Evolutionary conservation across 2,329 filamentous ascomycete species (phyloP).

Genomic region (Gnomoniopsis sp.): DNA sequence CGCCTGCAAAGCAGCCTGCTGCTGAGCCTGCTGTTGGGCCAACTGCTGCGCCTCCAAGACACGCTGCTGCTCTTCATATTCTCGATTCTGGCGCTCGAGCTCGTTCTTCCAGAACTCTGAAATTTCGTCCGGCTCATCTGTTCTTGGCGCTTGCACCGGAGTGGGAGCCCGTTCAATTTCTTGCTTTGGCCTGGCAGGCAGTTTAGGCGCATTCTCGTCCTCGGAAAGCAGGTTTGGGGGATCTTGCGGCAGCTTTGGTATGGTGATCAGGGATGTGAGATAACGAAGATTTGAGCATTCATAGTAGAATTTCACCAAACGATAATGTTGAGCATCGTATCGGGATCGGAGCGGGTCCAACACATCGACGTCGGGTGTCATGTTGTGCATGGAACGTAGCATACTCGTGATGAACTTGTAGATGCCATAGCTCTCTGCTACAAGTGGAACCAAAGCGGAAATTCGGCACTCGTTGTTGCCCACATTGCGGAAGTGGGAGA

Average conservation of each 20-base stretch:
- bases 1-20: constrained; percentile 77
- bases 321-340: constrained; percentile 95
- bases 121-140: constrained; percentile 88
- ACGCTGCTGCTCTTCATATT: constrained; percentile 92
- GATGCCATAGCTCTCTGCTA: constrained; percentile 97
- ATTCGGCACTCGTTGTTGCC: constrained; percentile 97
- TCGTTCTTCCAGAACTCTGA: constrained; percentile 98
- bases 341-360: constrained; percentile 81
- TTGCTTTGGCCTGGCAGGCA: constrained; percentile 77
- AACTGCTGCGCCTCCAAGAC: constrained; percentile 85
- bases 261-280: constrained; percentile 90
- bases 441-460: constrained; percentile 85
- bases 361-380: constrained; percentile 90
- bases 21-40: constrained; percentile 74
- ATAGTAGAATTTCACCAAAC: constrained; percentile 96
- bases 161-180: constrained; percentile 67
- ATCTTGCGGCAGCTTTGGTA: constrained; percentile 92
- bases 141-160: constrained; percentile 63
- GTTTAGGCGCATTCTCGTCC: constrained; percentile 76
- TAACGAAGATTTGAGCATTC: constrained; percentile 98
- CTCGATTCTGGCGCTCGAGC: constrained; percentile 83
- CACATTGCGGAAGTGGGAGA: constrained; percentile 89
- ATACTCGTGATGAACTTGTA: constrained; percentile 99
- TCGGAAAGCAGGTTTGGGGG: constrained; percentile 85
- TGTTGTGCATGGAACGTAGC: constrained; percentile 95